phyloP scores from a whole-genome alignment of 495 filamentous ascomycete species.

The Penicillium lividum region DNA sequence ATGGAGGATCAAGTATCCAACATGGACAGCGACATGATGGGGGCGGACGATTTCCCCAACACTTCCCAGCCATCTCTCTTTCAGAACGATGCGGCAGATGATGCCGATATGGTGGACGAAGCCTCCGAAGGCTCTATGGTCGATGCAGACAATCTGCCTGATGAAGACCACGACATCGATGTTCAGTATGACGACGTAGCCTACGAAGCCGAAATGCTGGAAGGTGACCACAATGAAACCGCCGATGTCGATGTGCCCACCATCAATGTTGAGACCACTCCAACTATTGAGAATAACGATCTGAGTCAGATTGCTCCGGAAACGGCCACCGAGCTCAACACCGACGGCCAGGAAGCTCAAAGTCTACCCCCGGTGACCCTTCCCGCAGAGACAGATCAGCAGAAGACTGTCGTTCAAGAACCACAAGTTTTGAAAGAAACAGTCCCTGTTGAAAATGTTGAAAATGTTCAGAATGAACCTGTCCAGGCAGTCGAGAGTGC shows the following conservation, averaged over 20 bases:
- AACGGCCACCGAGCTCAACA: not conserved
- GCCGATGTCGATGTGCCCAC: slow-evolving; percentile 33
- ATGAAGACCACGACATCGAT: slow-evolving; percentile 36
- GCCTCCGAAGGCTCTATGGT: slow-evolving; percentile 43
- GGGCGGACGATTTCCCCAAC: slow-evolving; percentile 49
- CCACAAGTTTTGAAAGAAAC: not conserved
- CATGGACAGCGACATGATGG: slow-evolving; percentile 63
- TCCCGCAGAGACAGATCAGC: not conserved
- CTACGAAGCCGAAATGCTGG: slow-evolving; percentile 48
- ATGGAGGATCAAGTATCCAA: slow-evolving; percentile 52
- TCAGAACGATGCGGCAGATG: slow-evolving; percentile 31
- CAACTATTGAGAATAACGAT: slow-evolving; percentile 15
- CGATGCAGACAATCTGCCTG: slow-evolving; percentile 35
- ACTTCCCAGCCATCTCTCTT: slow-evolving; percentile 37
- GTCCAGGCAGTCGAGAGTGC: not conserved
- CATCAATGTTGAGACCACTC: slow-evolving; percentile 26
- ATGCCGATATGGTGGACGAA: slow-evolving; percentile 55
- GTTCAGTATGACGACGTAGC: slow-evolving; percentile 38
- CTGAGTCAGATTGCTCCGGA: slow-evolving; percentile 3
- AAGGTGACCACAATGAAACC: slow-evolving; percentile 43
- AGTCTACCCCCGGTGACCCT: not conserved
- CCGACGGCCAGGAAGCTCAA: not conserved
- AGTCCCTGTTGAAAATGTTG: not conserved
- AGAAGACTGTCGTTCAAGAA: slow-evolving; percentile 8
- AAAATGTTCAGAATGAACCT: slow-evolving; percentile 4